Conservation (phyloP, 495 filamentous ascomycete genomes). For the Bombardia bombarda region DNA sequence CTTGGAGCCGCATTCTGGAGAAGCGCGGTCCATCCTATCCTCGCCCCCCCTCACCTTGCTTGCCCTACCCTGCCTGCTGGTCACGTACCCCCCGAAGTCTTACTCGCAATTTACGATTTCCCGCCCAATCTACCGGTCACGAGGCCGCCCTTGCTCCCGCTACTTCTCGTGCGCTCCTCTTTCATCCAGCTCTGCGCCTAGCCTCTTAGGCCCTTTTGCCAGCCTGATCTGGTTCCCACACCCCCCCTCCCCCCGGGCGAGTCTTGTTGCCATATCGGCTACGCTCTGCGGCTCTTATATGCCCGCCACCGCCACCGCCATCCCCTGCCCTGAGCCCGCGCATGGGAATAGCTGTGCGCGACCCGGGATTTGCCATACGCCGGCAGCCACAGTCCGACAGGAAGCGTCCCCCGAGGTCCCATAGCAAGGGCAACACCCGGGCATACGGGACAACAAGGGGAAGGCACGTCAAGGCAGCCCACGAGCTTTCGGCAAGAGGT, state of each 20-base stretch:
- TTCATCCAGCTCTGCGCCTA: conserved; percentile 12
- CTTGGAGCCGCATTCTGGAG: conserved; percentile 18
- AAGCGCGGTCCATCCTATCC: conserved; percentile 6
- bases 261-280: conserved; percentile 15
- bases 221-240: conserved; percentile 6
- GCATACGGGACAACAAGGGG: background rate
- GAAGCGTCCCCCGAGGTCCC: conserved; percentile 3
- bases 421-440: background rate
- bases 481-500: background rate
- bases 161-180: conserved; percentile 20
- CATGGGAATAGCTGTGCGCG: conserved; percentile 13
- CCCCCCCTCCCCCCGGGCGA: conserved; percentile 3
- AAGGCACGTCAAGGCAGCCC: background rate
- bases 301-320: conserved; percentile 13
- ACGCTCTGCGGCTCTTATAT: conserved; percentile 24
- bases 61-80: conserved; percentile 3
- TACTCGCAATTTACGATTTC: conserved; percentile 20
- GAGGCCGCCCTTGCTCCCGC: no score
- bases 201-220: conserved; percentile 9
- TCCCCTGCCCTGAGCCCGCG: conserved; percentile 12
- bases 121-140: conserved; percentile 26
- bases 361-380: conserved; percentile 3
- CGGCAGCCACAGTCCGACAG: conserved; percentile 6
- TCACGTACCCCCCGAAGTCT: no score
- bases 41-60: conserved; percentile 11